Evolutionary conservation across 257 asterid genomes (phyloP), one percentile per base, ranked within the genome.

Genomic region (Ajuga chamaepitys): DNA sequence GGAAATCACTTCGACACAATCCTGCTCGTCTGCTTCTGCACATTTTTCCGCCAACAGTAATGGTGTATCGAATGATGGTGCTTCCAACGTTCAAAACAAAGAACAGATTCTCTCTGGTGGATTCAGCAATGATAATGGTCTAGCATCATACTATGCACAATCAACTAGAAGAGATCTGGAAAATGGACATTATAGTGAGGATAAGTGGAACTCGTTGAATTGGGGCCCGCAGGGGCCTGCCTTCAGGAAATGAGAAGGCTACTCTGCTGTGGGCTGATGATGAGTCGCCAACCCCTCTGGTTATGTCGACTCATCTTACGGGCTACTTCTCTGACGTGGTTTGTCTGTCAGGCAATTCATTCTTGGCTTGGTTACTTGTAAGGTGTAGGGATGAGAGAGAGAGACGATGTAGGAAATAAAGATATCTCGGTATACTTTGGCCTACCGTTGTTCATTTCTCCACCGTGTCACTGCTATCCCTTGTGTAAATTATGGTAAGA

Each of bases 361-460:
- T 88, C 96, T 85, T 88, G 96, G 94, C 96, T 88, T 83, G 81
- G 87, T 85, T 81, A 85, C 91, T 75, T 77, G 28, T 53, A 58
- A 58, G 73, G 69, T 45, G 64, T 25, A 17, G 78, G 51, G 71
- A 68, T 59, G 76, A 24, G 68, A 59, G 76, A 24, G 68, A 59
- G 10, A 60, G 67, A 59, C 9, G 53, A 70, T 70, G 41, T 38
- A 61, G 57, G 57, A 57, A 22, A 48, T 11, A n/a, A 53, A 16
- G 56, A 30, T 54, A n/a, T 1, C 26, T 20, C 46, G 28, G 26
- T 10, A 25, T 26, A 34, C 70, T 71, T n/a, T 71, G 32, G 62
- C 63, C n/a, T 22, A 60, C 67, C 42, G 3, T 28, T 21, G 46
- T 66, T 68, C 73, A 46, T 65, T 78, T 58, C 74, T 53, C 72